Conservation (phyloP, 2,329 filamentous ascomycete genomes). For the Fusarium albosuccineum region DNA sequence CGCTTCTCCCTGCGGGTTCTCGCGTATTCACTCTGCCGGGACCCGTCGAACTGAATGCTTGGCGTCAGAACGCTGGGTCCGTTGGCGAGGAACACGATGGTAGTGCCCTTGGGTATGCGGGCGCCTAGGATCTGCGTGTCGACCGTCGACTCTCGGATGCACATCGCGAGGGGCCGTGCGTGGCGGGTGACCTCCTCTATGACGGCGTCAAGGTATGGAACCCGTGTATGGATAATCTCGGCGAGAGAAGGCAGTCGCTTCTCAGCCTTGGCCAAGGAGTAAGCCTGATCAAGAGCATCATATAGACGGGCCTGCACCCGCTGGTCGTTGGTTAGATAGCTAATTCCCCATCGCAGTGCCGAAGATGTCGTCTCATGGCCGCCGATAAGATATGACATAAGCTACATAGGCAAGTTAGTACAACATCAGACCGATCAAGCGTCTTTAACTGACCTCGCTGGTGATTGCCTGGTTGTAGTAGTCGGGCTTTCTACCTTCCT, state of each 20-base stretch:
- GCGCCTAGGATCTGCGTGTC: conserved; percentile 29
- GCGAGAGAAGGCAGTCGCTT: conserved; percentile 9
- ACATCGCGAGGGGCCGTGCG: conserved; percentile 22
- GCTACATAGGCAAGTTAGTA: background rate
- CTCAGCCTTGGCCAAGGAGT: conserved; percentile 9
- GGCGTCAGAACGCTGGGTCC: conserved; percentile 19
- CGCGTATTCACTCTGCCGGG: conserved; percentile 23
- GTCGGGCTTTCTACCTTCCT: conserved; percentile 23
- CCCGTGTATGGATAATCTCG: conserved; percentile 27
- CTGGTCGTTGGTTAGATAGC: conserved; percentile 26
- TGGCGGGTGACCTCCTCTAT: conserved; percentile 26
- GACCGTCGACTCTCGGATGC: conserved; percentile 12
- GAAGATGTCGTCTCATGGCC: conserved; percentile 35
- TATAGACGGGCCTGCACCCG: conserved; percentile 15
- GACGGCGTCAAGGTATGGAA: conserved; percentile 28
- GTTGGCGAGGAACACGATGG: conserved; percentile 28
- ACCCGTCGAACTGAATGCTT: conserved; percentile 12
- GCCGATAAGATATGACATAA: conserved; percentile 28
- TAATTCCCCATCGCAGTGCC: conserved; percentile 24
- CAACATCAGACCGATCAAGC: background rate
- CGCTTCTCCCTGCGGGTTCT: background rate
- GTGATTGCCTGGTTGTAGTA: conserved; percentile 24
- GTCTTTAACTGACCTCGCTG: conserved; percentile 15
- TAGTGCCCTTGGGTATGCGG: conserved; percentile 28
- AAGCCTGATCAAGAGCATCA: conserved; percentile 12